A percentile compares a stretch with the other conserved stretches of the same genome.
phyloP scores from a whole-genome alignment of 176 grass and related monocot species.

The Oryza punctata region DNA sequence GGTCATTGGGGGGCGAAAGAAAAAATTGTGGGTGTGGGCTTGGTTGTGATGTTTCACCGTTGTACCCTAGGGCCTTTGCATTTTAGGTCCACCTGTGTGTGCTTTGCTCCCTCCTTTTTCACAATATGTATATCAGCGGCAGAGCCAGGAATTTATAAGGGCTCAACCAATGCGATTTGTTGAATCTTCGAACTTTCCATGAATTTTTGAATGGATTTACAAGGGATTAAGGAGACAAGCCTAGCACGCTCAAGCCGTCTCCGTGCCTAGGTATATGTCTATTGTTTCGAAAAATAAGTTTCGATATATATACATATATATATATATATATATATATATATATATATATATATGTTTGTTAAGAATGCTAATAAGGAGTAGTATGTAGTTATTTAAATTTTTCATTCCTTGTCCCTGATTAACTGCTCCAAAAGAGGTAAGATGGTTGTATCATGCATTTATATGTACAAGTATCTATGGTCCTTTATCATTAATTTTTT shows the following conservation, averaged over 20 bases:
- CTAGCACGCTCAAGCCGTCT: too few relatives aligned
- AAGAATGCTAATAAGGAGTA: not conserved
- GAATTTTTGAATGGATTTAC: too few relatives aligned
- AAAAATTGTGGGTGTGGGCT: not conserved
- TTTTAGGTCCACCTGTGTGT: not conserved
- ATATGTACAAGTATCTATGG: not conserved
- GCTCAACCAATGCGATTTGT: too few relatives aligned
- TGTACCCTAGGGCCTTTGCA: not conserved
- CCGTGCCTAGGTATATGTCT: not conserved
- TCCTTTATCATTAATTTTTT: not conserved
- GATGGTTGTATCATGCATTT: not conserved
- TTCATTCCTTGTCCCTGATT: not conserved
- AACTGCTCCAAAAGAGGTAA: not conserved
- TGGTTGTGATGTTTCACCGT: not conserved
- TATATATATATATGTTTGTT: not conserved
- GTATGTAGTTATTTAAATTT: not conserved
- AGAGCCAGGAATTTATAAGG: too few relatives aligned
- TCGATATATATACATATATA: not conserved
- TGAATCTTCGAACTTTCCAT: too few relatives aligned
- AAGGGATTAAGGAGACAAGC: too few relatives aligned
- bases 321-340: not conserved
- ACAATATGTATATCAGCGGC: too few relatives aligned
- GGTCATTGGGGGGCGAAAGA: constrained; percentile 7
- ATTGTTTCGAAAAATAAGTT: not conserved
- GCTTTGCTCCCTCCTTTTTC: not conserved